Percentiles rank a stretch among this genome's conserved stretches.
Conservation (phyloP, 768 basidiomycete genomes). For the Phlegmacium glaucopus region DNA sequence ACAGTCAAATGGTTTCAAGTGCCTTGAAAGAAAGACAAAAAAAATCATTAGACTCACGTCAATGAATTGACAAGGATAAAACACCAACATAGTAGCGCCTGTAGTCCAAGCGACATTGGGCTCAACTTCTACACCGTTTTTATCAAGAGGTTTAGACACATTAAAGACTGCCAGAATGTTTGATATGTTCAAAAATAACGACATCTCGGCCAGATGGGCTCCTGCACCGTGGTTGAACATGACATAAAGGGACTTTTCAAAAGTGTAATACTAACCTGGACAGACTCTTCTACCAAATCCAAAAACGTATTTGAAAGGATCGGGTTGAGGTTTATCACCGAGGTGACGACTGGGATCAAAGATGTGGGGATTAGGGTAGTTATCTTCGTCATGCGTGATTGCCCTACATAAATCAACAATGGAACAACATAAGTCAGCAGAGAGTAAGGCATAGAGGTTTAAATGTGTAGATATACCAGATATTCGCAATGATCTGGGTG, state of each 20-base stretch:
- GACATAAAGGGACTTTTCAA: not conserved
- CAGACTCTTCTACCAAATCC: slow-evolving; percentile 35
- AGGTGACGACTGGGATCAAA: slow-evolving; percentile 35
- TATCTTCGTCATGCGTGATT: slow-evolving; percentile 32
- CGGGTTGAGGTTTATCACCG: slow-evolving; percentile 24
- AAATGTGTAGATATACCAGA: slow-evolving; percentile 19
- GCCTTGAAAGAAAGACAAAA: slow-evolving; percentile 10
- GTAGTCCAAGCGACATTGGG: slow-evolving; percentile 30
- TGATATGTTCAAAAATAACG: slow-evolving; percentile 33
- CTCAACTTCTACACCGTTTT: slow-evolving; percentile 32
- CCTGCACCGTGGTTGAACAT: no score
- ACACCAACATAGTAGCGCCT: slow-evolving; percentile 22
- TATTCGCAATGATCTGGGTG: slow-evolving; percentile 25
- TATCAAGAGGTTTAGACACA: slow-evolving; percentile 33
- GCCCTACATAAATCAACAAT: slow-evolving; percentile 16
- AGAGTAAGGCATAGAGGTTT: not conserved
- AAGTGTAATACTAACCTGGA: slow-evolving; percentile 17
- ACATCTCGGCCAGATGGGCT: slow-evolving; percentile 29
- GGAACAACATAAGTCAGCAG: not conserved
- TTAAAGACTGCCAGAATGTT: slow-evolving; percentile 35
- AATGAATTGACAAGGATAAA: not conserved
- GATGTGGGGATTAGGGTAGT: slow-evolving; percentile 32
- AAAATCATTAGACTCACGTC: not conserved
- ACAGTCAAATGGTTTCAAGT: slow-evolving; percentile 22
- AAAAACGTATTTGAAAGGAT: slow-evolving; percentile 30